Base-by-base conservation (phyloP, 2,329 filamentous ascomycete species). In the Colletotrichum sp. region DNA sequence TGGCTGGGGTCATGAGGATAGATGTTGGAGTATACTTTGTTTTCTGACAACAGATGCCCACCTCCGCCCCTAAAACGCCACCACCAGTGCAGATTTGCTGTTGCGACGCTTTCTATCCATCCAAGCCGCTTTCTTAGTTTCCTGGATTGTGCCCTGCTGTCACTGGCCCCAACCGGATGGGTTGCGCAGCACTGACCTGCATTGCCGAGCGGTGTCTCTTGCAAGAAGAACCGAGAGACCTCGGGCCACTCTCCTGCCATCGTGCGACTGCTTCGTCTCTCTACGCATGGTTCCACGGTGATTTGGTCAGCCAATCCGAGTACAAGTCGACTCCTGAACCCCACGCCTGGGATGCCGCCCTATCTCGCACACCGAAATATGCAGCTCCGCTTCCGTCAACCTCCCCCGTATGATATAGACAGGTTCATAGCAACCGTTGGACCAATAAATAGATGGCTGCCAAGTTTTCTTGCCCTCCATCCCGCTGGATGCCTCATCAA, bases 201-300 rank as follows among this genome's bases (percentile, higher is more conserved):
- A 44, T 2, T 12, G 19, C 5, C 19, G 9, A 2, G 3, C 9
- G 39, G 39, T 12, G 19, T 12, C 39, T 44, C 39, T n/a, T n/a
- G 39, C 19, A n/a, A 44, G 19, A 44, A n/a, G 1, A 19, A 6
- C 8, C 5, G 36, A 44, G 16, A 44, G 5, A 19, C 36, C 16
- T 44, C 2, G 2, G 2, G 0, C 9, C 9, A n/a, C 39, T 44
- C 5, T 6, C 5, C 0, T 6, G 9, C 0, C 19, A 6, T 44
- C 9, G 19, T n/a, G 39, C 0, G 36, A 19, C 36, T 44, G 16
- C 36, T 44, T 4, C 36, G 1, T 1, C 2, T 44, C 8, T 44
- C 0, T 1, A 11, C 9, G 5, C 2, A 19, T 5, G 36, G 15
- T 5, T 16, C 36, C 36, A 44, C 0, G 36, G 8, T 1, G 0